Evolutionary conservation across 768 basidiomycete genomes (phyloP).

Genomic region (Mycena leptocephala): DNA sequence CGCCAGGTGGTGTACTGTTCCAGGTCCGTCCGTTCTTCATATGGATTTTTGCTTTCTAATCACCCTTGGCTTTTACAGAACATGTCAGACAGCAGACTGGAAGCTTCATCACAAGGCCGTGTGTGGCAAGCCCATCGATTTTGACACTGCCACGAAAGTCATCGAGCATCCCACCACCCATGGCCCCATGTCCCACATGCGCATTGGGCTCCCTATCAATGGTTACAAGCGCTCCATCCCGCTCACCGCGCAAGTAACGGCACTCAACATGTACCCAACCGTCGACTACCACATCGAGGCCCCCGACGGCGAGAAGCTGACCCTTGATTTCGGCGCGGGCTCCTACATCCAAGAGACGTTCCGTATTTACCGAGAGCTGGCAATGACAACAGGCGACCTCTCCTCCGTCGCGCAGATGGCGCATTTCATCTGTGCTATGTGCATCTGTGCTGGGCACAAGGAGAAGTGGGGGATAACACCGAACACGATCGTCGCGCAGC

Average conservation of each 20-base stretch:
- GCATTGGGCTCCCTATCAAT: slow-evolving; percentile 1
- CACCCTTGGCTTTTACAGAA: neutral
- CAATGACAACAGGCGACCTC: slow-evolving; percentile 13
- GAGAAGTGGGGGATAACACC: neutral
- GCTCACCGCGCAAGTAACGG: slow-evolving; percentile 1
- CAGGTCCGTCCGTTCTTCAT: neutral
- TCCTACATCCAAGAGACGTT: neutral
- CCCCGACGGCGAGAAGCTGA: too few species aligned
- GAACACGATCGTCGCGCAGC: slow-evolving; percentile 10
- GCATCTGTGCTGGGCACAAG: neutral
- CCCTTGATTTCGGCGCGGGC: neutral
- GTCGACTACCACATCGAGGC: neutral
- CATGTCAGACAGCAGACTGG: slow-evolving; percentile 18
- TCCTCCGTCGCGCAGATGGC: neutral
- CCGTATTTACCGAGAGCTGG: neutral
- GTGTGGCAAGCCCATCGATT: neutral
- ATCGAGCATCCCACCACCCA: neutral
- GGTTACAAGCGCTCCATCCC: slow-evolving; percentile 10
- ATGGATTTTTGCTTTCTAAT: neutral
- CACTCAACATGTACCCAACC: neutral
- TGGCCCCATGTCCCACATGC: neutral
- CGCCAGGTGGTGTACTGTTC: slow-evolving; percentile 32
- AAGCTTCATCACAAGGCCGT: slow-evolving; percentile 7
- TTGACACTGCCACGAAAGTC: neutral
- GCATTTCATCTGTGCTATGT: neutral